Evolutionary conservation across 2,329 filamentous ascomycete species (phyloP), one percentile per base, ranked within the genome.

Genomic region (Pyricularia pennisetigena): DNA sequence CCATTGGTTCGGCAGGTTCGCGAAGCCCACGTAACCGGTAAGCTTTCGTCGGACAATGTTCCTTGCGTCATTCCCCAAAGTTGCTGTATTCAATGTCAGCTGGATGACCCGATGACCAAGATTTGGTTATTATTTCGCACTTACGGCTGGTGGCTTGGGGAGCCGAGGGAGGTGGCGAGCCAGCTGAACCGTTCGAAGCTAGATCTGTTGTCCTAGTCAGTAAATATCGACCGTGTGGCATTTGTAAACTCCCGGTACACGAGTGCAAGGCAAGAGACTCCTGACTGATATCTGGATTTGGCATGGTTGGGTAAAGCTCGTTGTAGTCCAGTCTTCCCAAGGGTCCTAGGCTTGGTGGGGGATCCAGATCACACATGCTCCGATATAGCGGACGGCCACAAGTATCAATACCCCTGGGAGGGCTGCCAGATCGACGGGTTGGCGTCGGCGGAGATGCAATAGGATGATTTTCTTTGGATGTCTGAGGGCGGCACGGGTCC

Each of bases 1-100:
- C 95, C 95, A 99, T 83, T 99, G 95, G 84, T 99, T 99, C 72
- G 95, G 95, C 78, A 99, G 83, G 80, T 99, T 99, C 80, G 95
- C 95, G 78, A 99, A 99, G 73, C 95, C 95, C 76, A 99, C 95
- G 76, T 98, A 99, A 77, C 95, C 95, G 66, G 95, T 98, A 78
- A 99, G 85, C 86, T 99, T 99, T 81, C 95, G 89, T 81, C 95
- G 92, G 75, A 99, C 94, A 79, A 99, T 97, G 85, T 99, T 98
- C 81, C 90, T 90, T 85, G 90, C 90, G 76, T 93, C 90, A 76
- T 83, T 86, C 73, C 85, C 81, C 73, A 86, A 83, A 67, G 75
- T 67, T 28, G 57, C 24, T 67, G 24, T n/a, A 26, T 24, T 59
- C 14, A 4, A 20, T 14, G 68, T 65, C 29, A 62, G 26, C 63